phyloP scores from a whole-genome alignment of 164 flowering plant species.

The Liquidambar formosana region DNA sequence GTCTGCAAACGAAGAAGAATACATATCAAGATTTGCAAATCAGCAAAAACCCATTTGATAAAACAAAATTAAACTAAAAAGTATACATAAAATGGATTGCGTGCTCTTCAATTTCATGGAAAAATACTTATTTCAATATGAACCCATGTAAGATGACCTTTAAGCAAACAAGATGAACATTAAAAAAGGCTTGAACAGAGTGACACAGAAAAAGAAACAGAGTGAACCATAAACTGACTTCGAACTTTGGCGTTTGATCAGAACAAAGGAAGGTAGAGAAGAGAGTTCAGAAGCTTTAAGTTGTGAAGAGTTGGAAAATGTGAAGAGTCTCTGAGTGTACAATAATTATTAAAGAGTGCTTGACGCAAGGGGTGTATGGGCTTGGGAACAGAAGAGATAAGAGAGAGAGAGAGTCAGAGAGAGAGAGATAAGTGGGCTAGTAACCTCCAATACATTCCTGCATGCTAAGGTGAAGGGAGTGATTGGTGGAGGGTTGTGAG shows the following conservation, averaged over 20 bases:
- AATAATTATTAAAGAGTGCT: slow-evolving; percentile 23
- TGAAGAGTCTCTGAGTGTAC: not conserved
- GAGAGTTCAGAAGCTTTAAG: slow-evolving; percentile 28
- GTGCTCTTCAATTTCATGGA: not conserved
- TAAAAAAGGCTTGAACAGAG: not conserved
- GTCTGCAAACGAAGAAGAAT: slow-evolving; percentile 9
- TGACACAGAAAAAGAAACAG: not conserved
- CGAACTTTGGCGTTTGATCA: slow-evolving; percentile 12
- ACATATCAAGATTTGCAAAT: not conserved
- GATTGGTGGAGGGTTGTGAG: slow-evolving; percentile 36
- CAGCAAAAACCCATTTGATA: slow-evolving; percentile 2
- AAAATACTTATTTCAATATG: not conserved
- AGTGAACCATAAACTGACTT: not conserved
- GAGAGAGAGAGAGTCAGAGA: slow-evolving; percentile 40
- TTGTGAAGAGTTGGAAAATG: slow-evolving; percentile 29
- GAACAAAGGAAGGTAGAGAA: slow-evolving; percentile 6
- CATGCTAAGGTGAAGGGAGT: slow-evolving; percentile 33
- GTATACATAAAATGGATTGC: no score
- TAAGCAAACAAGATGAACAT: not conserved
- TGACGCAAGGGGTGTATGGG: slow-evolving; percentile 41
- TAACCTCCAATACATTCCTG: slow-evolving; percentile 7
- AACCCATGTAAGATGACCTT: slow-evolving; percentile 2
- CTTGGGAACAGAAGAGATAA: slow-evolving; percentile 57
- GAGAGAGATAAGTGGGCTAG: slow-evolving; percentile 20
- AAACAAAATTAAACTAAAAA: not conserved